These are phyloP conservation scores for Lachancea meyersii DNA, from an alignment of 805 yeast genomes.

Conservation along the genomic window DNA sequence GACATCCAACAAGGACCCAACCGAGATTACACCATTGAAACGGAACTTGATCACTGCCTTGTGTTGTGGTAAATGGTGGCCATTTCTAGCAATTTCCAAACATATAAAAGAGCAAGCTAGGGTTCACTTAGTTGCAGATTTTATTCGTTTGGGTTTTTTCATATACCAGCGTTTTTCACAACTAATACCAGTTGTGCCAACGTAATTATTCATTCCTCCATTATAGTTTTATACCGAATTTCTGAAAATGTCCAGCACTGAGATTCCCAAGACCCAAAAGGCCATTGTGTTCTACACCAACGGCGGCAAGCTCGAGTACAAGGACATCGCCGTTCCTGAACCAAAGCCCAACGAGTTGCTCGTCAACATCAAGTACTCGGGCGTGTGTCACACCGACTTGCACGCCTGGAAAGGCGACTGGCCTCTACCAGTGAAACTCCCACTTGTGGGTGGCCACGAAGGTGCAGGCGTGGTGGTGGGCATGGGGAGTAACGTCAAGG, in stretches of 20 bases:
- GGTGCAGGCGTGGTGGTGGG: constrained; percentile 66
- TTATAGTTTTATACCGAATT: too few relatives aligned
- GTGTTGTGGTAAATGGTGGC: too few relatives aligned
- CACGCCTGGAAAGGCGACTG: constrained; percentile 95
- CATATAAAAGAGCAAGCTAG: too few relatives aligned
- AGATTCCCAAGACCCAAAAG: constrained; percentile 61
- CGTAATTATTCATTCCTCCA: neutral
- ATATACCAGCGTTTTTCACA: too few relatives aligned
- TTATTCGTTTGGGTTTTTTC: too few relatives aligned
- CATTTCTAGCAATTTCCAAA: too few relatives aligned
- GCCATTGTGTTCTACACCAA: constrained; percentile 61
- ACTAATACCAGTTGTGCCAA: too few relatives aligned
- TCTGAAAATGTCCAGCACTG: neutral
- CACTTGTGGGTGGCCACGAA: constrained; percentile 64
- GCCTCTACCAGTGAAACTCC: constrained; percentile 62
- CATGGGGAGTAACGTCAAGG: constrained; percentile 49
- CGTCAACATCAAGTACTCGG: constrained; percentile 78
- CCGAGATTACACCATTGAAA: neutral
- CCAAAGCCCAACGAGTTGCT: constrained; percentile 75
- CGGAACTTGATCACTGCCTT: neutral
- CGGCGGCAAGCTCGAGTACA: constrained; percentile 59
- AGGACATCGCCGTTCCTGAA: constrained; percentile 71
- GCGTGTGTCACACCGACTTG: constrained; percentile 90
- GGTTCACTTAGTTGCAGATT: too few relatives aligned
- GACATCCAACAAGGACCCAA: constrained; percentile 1